phyloP scores from a whole-genome alignment of 805 yeast species.

The Brettanomyces custersianus region DNA sequence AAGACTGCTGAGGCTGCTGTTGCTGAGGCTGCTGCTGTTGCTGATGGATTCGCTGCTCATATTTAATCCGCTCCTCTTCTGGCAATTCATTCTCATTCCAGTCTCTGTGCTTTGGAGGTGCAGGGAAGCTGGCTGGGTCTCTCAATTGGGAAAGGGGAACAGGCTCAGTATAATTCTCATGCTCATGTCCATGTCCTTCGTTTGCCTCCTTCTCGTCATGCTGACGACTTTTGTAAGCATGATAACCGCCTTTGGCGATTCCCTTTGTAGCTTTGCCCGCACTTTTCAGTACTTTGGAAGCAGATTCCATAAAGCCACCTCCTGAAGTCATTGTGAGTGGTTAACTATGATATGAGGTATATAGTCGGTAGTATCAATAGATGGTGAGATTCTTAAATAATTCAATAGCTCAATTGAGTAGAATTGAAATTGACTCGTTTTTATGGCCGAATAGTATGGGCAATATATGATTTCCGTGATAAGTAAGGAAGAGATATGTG shows the following conservation, averaged over 20 bases:
- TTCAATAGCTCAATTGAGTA: too few relatives aligned
- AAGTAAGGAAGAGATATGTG: too few relatives aligned
- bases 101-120: slow-evolving; percentile 19
- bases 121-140: slow-evolving; percentile 29
- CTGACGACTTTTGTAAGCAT: slow-evolving; percentile 34
- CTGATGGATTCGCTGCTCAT: neutral
- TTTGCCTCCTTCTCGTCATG: too few relatives aligned
- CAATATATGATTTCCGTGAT: too few relatives aligned
- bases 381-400: too few relatives aligned
- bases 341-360: too few relatives aligned
- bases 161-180: neutral
- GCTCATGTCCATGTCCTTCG: neutral
- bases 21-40: neutral
- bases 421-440: too few relatives aligned
- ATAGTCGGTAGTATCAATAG: too few relatives aligned
- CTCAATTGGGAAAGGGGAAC: slow-evolving; percentile 6
- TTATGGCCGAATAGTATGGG: too few relatives aligned
- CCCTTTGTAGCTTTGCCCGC: slow-evolving; percentile 40
- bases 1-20: neutral
- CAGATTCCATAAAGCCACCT: too few relatives aligned
- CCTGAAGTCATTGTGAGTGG: too few relatives aligned
- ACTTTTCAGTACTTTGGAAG: slow-evolving; percentile 44
- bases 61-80: neutral
- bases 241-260: slow-evolving; percentile 30
- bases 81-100: neutral